Base-by-base conservation (phyloP, 73 alveolate genomes). In the Paramecium caudatum region DNA sequence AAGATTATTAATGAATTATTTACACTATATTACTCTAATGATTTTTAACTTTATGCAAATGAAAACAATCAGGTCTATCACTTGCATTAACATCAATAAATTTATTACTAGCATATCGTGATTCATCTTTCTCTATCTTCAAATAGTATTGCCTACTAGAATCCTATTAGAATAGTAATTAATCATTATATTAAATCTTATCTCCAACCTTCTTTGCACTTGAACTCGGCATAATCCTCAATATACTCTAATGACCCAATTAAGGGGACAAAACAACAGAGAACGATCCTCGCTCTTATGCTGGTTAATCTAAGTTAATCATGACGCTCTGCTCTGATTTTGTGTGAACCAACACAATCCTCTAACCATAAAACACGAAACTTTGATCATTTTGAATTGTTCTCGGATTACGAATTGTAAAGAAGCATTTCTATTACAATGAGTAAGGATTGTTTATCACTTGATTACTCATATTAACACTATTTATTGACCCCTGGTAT, bases 331-430 rank as follows among this genome's bases (percentile, higher is more conserved):
- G 43, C 21, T 43, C 47, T 1, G 88, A 74, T 43, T 45, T 74
- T 21, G 39, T 17, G 21, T 74, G 88, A 3, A 27, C 43, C 12
- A 74, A 41, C 2, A 39, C 39, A 19, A 74, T 43, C 5, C 88
- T 8, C 34, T 74, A 16, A 27, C 88, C 88, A 39, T 74, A 74
- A 45, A 37, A 41, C 7, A 74, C 88, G 21, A 21, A 74, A 39
- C 45, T 37, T 17, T 37, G 8, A 74, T 74, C 88, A 74, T 25
- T 43, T 43, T 19, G 23, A 17, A 74, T 43, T 1, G 88, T 74
- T 74, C 88, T 74, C 8, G 88, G 88, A 74, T 74, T 74, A 9
- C 43, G n/a, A 2, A 74, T 74, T 74, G 69, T 74, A 74, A 74
- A 74, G 43, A 41, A 74, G 32, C 88, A 41, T 13, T 74, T 74